Conservation (phyloP, 441 rosid species). For the Metrosideros polymorpha region DNA sequence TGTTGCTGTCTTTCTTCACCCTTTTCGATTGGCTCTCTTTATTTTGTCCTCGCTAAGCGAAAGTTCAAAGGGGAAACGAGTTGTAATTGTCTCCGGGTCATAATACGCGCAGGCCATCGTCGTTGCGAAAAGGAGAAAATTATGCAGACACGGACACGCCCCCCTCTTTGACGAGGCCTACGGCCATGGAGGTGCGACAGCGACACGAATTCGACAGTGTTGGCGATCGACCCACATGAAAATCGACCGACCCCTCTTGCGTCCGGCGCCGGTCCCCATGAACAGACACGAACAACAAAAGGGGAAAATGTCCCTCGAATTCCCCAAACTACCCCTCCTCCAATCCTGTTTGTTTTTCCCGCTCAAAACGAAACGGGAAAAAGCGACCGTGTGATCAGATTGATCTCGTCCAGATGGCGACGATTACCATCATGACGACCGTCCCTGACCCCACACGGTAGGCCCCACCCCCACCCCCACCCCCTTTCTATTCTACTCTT, state of each 20-base stretch:
- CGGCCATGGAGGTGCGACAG: neutral
- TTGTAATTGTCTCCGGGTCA: neutral
- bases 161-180: neutral
- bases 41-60: neutral
- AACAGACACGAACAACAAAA: neutral
- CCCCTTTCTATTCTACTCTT: neutral
- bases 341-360: neutral
- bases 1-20: no score
- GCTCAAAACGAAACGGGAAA: neutral
- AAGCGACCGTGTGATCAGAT: neutral
- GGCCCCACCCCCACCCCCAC: conserved; percentile 16
- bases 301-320: neutral
- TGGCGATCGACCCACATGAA: neutral
- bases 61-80: neutral
- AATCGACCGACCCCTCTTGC: neutral
- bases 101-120: neutral
- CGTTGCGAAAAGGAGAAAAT: neutral
- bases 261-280: neutral
- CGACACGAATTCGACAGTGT: neutral
- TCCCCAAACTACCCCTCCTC: neutral
- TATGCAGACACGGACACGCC: neutral
- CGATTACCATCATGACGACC: conserved; percentile 5
- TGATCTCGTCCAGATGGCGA: conserved; percentile 6
- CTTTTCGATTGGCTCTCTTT: neutral
- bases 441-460: conserved; percentile 1